Base-by-base conservation (phyloP, 1,284 basidiomycete genomes). In the Ganoderma leucocontextum region DNA sequence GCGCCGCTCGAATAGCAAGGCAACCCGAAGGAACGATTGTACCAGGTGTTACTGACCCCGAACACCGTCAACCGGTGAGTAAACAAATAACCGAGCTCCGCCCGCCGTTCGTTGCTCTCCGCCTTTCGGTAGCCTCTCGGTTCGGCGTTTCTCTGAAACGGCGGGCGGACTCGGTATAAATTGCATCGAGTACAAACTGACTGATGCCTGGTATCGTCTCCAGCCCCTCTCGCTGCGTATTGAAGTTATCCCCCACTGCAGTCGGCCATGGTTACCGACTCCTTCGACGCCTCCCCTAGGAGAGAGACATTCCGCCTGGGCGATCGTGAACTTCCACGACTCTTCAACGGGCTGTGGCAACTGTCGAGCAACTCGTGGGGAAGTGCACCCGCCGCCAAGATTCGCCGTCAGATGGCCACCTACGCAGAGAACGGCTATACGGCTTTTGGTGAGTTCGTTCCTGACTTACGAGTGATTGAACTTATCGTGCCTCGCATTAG, bases 301-400 rank as follows among this genome's bases (percentile, higher is more conserved):
- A 39, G 38, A 38, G 70, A 71, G 52, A 85, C 85, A 1, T 89
- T 91, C 75, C 77, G 77, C 57, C 83, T 94, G 8, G 92, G 92
- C 4, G 84, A 87, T 5, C 85, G 88, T 74, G 77, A 78, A 39
- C 84, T 85, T 13, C 90, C 93, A 29, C 87, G 93, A 63, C 78
- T 95, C 60, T 93, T 89, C 87, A 89, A 86, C 10, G 93, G 93
- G 9, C 85, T 95, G 9, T 95, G 93, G 93, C 93, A 95, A 73
- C 86, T 95, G 44, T 94, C 93, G 17, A 90, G 89, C 77, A 91
- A 90, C 63, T 91, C 92, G 1, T 95, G 93, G 93, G 93, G 93
- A 19, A 91, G 87, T 60, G 91, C 91, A 0, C 83, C 91, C 0
- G 87, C 88, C 2, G 75, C 85, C 33, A 90, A 88, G 77, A 86